Evolutionary conservation across 2,329 filamentous ascomycete genomes (phyloP).

Genomic region (Exophiala sideris): DNA sequence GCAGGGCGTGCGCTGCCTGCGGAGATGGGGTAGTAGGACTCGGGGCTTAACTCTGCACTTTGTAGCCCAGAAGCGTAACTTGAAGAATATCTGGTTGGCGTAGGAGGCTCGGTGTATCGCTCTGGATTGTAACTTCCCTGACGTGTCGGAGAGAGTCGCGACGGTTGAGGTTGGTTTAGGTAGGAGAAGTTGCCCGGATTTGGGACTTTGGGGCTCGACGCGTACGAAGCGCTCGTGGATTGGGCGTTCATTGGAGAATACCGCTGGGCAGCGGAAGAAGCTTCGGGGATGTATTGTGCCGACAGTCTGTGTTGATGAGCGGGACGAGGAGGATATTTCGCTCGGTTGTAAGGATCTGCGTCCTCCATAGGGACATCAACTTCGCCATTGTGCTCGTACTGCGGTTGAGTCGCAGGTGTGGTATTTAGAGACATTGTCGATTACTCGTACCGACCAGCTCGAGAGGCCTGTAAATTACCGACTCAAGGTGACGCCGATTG

Average conservation of each 20-base stretch:
- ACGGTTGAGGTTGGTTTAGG: constrained; percentile 54
- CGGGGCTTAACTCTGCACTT: constrained; percentile 62
- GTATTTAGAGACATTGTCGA: constrained; percentile 50
- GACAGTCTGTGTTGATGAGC: constrained; percentile 73
- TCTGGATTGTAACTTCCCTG: constrained; percentile 40
- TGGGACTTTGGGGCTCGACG: constrained; percentile 57
- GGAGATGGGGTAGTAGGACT: constrained; percentile 69
- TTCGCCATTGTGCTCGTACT: constrained; percentile 65
- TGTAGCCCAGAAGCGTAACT: constrained; percentile 74
- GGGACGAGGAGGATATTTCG: constrained; percentile 80
- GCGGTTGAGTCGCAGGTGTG: constrained; percentile 57
- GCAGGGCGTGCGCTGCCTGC: constrained; percentile 53
- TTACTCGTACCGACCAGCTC: background rate
- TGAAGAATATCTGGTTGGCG: constrained; percentile 41
- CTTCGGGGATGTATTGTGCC: constrained; percentile 68
- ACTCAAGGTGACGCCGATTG: background rate
- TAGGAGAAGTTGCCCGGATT: constrained; percentile 49
- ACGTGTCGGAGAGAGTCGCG: constrained; percentile 76
- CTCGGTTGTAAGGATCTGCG: constrained; percentile 76
- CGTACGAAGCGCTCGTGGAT: constrained; percentile 76
- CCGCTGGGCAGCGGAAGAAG: constrained; percentile 78
- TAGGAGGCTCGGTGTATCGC: constrained; percentile 34
- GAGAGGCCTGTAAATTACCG: background rate
- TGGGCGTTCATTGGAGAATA: constrained; percentile 95
- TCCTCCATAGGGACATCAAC: constrained; percentile 85